These are phyloP conservation scores for Thelonectria rubi DNA, from an alignment of 2,329 filamentous ascomycete genomes.

Conservation along the genomic window DNA sequence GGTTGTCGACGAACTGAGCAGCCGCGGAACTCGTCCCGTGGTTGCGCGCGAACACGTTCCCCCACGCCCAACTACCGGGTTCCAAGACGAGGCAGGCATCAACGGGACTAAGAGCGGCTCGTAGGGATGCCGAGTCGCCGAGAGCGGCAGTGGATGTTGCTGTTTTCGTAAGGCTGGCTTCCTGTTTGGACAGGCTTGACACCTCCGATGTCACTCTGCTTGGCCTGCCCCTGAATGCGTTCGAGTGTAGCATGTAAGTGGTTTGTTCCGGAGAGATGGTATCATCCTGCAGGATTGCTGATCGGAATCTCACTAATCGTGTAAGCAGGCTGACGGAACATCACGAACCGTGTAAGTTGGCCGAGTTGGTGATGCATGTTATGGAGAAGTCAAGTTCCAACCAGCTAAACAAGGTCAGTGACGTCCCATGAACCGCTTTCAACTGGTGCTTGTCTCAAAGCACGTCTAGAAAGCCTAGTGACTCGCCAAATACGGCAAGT, in stretches of 20 bases:
- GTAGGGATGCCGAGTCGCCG: neutral
- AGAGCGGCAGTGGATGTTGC: neutral
- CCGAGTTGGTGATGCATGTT: no score
- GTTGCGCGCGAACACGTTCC: neutral
- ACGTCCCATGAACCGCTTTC: slow-evolving; percentile 4
- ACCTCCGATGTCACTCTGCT: neutral
- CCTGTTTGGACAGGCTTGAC: neutral
- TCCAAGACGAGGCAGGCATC: neutral
- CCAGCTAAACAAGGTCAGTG: neutral
- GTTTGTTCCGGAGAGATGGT: neutral
- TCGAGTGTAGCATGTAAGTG: slow-evolving; percentile 1
- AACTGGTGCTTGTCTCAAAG: slow-evolving; percentile 9
- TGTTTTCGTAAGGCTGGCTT: slow-evolving; percentile 17
- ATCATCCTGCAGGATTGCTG: slow-evolving; percentile 18
- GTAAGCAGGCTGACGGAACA: neutral
- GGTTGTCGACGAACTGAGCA: no score
- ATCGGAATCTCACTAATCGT: slow-evolving; percentile 13
- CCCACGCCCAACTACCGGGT: slow-evolving; percentile 18
- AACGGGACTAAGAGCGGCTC: neutral
- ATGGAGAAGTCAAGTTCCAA: neutral
- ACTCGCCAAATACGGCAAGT: slow-evolving; percentile 12
- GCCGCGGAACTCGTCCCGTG: neutral
- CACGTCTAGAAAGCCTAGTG: neutral
- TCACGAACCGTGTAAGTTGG: neutral
- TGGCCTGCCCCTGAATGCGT: neutral